Percentiles rank a stretch among this genome's conserved stretches.
These are phyloP conservation scores for Herpetomonas samuelpessoai DNA, from an alignment of 208 protist species.

Conservation along the genomic window DNA sequence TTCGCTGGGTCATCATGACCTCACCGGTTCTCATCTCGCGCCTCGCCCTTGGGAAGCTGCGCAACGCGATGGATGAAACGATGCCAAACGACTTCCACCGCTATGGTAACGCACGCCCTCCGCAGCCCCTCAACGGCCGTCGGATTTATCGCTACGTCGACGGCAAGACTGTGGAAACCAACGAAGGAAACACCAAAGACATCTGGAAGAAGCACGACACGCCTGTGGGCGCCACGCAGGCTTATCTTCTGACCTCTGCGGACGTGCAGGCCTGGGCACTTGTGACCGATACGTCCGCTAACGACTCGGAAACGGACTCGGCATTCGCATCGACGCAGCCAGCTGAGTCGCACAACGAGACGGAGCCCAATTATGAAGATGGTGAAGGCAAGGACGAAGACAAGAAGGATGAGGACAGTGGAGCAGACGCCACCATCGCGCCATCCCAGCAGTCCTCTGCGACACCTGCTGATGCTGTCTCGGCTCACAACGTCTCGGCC, in stretches of 20 bases:
- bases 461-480: no score
- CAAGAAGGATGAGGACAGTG: neutral
- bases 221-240: neutral
- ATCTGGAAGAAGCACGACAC: slow-evolving; percentile 9
- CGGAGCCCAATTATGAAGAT: neutral
- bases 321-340: no score
- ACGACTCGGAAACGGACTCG: no score
- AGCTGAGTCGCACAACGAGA: neutral
- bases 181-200: slow-evolving; percentile 3
- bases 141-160: slow-evolving; percentile 68
- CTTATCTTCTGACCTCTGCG: neutral
- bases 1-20: slow-evolving; percentile 80
- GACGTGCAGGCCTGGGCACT: neutral
- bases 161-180: neutral
- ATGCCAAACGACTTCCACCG: slow-evolving; percentile 50
- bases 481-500: no score
- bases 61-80: slow-evolving; percentile 33
- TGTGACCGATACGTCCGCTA: neutral
- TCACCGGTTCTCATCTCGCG: slow-evolving; percentile 62
- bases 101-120: slow-evolving; percentile 51
- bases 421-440: neutral
- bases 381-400: neutral
- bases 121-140: slow-evolving; percentile 61
- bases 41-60: slow-evolving; percentile 42
- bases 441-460: no score